Evolutionary conservation across 202 grass and related monocot genomes (phyloP).

Genomic region (Dendrocalamus latiflorus): DNA sequence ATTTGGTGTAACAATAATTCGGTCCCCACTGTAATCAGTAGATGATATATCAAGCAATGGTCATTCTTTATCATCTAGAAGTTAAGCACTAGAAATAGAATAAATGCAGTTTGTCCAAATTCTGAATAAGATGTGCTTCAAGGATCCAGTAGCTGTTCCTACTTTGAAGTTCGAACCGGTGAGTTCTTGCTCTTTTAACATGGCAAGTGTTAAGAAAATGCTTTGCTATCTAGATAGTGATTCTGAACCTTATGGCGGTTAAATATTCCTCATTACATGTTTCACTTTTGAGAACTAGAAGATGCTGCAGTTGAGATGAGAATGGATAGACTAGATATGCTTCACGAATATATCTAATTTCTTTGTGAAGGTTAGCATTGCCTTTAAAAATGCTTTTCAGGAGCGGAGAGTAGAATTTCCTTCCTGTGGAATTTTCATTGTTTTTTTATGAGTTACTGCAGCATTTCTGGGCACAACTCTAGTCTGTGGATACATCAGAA

Average conservation of each 20-base stretch:
- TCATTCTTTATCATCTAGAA: slow-evolving; percentile 17
- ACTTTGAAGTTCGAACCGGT: not conserved
- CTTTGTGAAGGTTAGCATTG: not conserved
- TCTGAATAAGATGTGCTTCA: not conserved
- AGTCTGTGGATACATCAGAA: too few relatives aligned
- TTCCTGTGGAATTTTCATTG: too few relatives aligned
- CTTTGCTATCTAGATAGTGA: not conserved
- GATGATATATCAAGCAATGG: not conserved
- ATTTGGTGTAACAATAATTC: slow-evolving; percentile 18
- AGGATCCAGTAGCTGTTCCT: not conserved
- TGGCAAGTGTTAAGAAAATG: not conserved
- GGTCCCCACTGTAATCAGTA: slow-evolving; percentile 11
- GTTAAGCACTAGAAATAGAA: not conserved
- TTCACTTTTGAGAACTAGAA: not conserved
- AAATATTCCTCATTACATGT: not conserved
- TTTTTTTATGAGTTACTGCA: too few relatives aligned
- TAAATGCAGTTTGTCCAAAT: not conserved
- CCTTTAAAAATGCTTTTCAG: not conserved
- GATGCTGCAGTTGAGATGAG: not conserved
- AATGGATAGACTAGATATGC: not conserved
- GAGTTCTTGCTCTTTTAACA: not conserved
- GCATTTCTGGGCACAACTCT: too few relatives aligned
- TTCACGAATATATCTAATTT: not conserved
- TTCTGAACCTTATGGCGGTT: not conserved
- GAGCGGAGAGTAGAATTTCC: too few relatives aligned